Conservation (phyloP, 805 yeast species). For the Starmerella apicola region DNA sequence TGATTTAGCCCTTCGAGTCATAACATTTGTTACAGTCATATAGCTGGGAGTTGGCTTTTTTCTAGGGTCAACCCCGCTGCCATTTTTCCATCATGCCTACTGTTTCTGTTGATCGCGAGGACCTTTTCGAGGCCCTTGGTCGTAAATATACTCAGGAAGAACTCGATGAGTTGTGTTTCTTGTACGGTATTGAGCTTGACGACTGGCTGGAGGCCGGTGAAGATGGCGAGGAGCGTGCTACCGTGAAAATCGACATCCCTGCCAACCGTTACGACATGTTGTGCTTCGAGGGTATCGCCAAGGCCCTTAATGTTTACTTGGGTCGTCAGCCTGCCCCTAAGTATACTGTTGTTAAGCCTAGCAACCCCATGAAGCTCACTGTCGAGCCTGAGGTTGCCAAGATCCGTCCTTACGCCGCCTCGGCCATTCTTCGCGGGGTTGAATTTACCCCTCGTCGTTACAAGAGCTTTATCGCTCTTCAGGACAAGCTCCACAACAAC, state of each 20-base stretch:
- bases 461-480: constrained; percentile 88
- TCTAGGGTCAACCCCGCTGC: no score
- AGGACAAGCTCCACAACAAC: constrained; percentile 90
- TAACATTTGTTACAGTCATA: no score
- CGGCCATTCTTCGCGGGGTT: constrained; percentile 80
- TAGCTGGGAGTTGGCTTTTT: no score
- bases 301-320: constrained; percentile 81
- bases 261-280: constrained; percentile 97
- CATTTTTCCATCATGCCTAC: constrained; percentile 73
- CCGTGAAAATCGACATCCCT: constrained; percentile 89
- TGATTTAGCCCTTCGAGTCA: no score
- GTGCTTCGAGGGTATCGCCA: constrained; percentile 96
- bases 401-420: constrained; percentile 87
- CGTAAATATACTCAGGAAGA: constrained; percentile 57
- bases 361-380: constrained; percentile 51
- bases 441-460: constrained; percentile 73
- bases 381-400: constrained; percentile 61
- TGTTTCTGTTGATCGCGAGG: constrained; percentile 86
- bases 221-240: constrained; percentile 82
- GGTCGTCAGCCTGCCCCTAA: constrained; percentile 55
- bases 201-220: constrained; percentile 64
- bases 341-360: constrained; percentile 49
- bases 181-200: constrained; percentile 93
- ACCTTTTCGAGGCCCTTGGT: constrained; percentile 71
- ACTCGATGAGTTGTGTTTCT: constrained; percentile 93